Evolutionary conservation across 2,329 filamentous ascomycete genomes (phyloP), one percentile per base, ranked within the genome.

Genomic region (Geosmithia putterillii): DNA sequence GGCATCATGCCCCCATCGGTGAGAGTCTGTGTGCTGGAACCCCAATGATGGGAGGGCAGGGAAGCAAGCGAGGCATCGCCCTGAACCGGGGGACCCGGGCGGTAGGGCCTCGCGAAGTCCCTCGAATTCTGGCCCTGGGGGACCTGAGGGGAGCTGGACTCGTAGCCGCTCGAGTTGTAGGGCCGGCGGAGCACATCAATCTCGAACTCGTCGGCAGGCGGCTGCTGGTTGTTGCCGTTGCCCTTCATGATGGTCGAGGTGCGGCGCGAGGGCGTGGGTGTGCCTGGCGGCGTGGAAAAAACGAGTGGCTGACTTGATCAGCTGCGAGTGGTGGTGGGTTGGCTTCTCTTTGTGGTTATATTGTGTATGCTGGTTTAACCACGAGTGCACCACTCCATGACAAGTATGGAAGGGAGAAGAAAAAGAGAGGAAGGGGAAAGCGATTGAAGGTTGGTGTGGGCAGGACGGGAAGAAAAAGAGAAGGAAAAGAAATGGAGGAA

Each of bases 151-250:
- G 28, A 32, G 28, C 10, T 14, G 10, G 41, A 35, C 8, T 43
- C 35, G 20, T 10, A 17, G 20, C 32, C 35, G n/a, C 10, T 36
- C 20, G 25, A 20, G 21, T 20, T 37, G 19, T 21, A 38, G 32
- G 42, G 35, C 19, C 25, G 19, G n/a, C 42, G 47, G 34, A 48
- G 45, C 20, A 37, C 41, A 18, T 45, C 48, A n/a, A 50, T 45
- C 25, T 50, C 48, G 37, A 47, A 42, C 47, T 50, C 51, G 42
- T 50, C 50, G n/a, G 35, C 35, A n/a, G 35, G 14, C 35, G 35
- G 35, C 19, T 20, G n/a, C 35, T 20, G 35, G 35, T n/a, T 8
- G 35, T 38, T 18, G 15, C 15, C 9, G 35, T 38, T 38, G 35
- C 35, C 28, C 28, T 32, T 32, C 28, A 32, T 32, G 28, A 32